A percentile compares a stretch with the other conserved stretches of the same genome.
phyloP scores from a whole-genome alignment of 805 yeast genomes.

The Candida montana region DNA sequence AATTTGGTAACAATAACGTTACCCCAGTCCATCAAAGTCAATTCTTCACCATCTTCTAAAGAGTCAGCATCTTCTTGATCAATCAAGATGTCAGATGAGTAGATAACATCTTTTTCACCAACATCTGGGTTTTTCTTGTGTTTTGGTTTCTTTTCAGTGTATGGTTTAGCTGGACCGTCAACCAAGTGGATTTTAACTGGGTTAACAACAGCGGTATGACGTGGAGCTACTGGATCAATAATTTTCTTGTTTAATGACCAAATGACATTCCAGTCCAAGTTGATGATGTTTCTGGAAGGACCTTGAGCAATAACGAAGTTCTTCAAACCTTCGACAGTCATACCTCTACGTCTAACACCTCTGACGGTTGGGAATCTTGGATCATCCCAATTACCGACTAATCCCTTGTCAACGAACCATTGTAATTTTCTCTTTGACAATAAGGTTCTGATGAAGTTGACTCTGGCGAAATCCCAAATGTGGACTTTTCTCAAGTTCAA shows the following conservation, averaged over 20 bases:
- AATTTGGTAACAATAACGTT: slow-evolving; percentile 75
- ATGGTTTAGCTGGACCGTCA: slow-evolving; percentile 62
- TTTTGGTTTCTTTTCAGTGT: slow-evolving; percentile 72
- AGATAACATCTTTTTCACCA: slow-evolving; percentile 77
- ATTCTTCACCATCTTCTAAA: slow-evolving; percentile 78
- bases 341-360: slow-evolving; percentile 99
- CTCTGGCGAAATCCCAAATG: slow-evolving; percentile 97
- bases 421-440: slow-evolving; percentile 96
- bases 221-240: slow-evolving; percentile 95
- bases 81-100: slow-evolving; percentile 56
- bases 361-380: slow-evolving; percentile 99
- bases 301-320: slow-evolving; percentile 94
- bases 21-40: slow-evolving; percentile 99
- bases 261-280: slow-evolving; percentile 94
- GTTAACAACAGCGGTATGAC: slow-evolving; percentile 80
- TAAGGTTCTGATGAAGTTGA: slow-evolving; percentile 92
- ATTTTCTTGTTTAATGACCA: slow-evolving; percentile 98
- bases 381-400: slow-evolving; percentile 95
- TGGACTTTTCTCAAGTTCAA: slow-evolving; percentile 84
- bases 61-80: slow-evolving; percentile 85
- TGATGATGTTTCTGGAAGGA: slow-evolving; percentile 94
- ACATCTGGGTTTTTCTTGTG: slow-evolving; percentile 90
- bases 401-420: slow-evolving; percentile 93
- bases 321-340: slow-evolving; percentile 96
- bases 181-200: slow-evolving; percentile 65